Conservation (phyloP, 208 protist species). For the Acanthamoeba royreba region DNA sequence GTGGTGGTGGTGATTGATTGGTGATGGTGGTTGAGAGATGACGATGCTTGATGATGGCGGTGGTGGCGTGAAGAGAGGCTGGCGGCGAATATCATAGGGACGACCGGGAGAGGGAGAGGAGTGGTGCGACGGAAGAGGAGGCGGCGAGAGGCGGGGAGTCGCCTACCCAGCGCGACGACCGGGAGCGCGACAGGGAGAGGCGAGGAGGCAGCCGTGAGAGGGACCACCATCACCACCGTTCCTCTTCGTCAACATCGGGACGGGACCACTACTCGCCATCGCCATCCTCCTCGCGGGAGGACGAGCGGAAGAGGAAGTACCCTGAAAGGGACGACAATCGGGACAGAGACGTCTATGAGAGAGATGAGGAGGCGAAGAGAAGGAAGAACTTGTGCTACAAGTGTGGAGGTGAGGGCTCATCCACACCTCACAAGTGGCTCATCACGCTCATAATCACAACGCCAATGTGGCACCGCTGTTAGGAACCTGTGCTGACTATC, state of each 20-base stretch:
- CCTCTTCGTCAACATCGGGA: too few relatives aligned
- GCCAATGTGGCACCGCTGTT: too few relatives aligned
- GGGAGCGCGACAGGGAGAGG: conserved; percentile 39
- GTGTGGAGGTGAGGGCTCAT: conserved; percentile 14
- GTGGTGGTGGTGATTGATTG: background rate
- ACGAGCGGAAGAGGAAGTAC: conserved; percentile 43
- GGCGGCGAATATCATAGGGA: background rate
- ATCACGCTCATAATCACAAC: too few relatives aligned
- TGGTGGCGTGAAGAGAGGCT: too few relatives aligned
- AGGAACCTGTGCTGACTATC: too few relatives aligned
- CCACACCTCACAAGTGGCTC: background rate
- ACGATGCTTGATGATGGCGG: too few relatives aligned
- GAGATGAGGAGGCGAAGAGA: conserved; percentile 40
- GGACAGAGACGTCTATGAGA: background rate
- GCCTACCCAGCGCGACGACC: background rate
- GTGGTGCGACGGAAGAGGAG: background rate
- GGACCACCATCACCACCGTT: background rate
- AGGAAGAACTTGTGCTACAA: conserved; percentile 48
- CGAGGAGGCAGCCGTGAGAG: conserved; percentile 25
- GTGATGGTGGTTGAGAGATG: background rate
- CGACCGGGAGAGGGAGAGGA: background rate
- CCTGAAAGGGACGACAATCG: conserved; percentile 13
- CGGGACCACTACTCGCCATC: background rate
- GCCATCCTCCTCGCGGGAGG: background rate
- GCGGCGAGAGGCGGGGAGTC: background rate